phyloP scores from a whole-genome alignment of 345 rosid genomes.

The Raphanus raphanistrum region DNA sequence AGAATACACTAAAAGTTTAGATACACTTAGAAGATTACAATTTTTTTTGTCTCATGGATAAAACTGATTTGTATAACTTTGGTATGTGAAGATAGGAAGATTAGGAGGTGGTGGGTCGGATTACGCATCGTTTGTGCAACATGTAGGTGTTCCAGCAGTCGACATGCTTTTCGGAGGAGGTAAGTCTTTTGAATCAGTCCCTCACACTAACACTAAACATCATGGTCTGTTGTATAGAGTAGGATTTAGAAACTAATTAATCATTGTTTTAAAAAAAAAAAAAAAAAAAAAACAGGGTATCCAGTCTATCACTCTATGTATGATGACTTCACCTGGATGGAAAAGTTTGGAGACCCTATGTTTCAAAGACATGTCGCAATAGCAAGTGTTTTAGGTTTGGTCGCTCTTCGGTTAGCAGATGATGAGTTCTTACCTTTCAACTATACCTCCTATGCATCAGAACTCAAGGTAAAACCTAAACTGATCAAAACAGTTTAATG shows the following conservation, averaged over 20 bases:
- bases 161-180: slow-evolving; percentile 63
- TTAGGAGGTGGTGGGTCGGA: slow-evolving; percentile 74
- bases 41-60: not conserved
- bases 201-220: slow-evolving; percentile 8
- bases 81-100: slow-evolving; percentile 55
- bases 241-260: not conserved
- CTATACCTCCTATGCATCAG: slow-evolving; percentile 63
- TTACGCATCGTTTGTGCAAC: slow-evolving; percentile 78
- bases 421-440: slow-evolving; percentile 72
- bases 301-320: slow-evolving; percentile 90
- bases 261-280: too few relatives aligned
- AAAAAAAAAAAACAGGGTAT: too few relatives aligned
- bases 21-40: too few relatives aligned
- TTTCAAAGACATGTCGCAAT: slow-evolving; percentile 78
- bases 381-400: slow-evolving; percentile 75
- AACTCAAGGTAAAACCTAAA: slow-evolving; percentile 54
- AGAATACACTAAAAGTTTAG: not conserved
- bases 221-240: not conserved
- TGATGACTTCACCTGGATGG: slow-evolving; percentile 83
- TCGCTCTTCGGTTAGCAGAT: slow-evolving; percentile 77
- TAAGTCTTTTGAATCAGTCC: slow-evolving; percentile 32
- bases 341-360: slow-evolving; percentile 74
- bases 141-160: slow-evolving; percentile 65
- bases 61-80: slow-evolving; percentile 10
- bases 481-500: not conserved